These are phyloP conservation scores for Salvia splendens DNA, from an alignment of 257 asterid genomes.

Conservation along the genomic window DNA sequence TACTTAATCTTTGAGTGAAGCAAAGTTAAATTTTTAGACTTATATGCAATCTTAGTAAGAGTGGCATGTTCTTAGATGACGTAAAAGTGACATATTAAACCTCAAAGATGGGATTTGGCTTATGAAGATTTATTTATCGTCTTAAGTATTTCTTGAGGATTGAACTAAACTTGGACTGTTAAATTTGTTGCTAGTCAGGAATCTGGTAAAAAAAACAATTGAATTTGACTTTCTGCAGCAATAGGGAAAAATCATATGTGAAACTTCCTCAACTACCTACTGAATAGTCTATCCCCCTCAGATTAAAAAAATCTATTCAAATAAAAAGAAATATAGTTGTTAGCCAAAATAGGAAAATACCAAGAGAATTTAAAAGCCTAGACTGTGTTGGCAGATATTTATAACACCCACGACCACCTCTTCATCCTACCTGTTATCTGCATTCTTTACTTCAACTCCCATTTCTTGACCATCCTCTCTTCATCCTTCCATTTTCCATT, in stretches of 20 bases:
- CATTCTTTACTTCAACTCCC: conserved; percentile 64
- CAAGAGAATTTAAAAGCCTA: conserved; percentile 51
- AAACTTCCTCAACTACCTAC: conserved; percentile 32
- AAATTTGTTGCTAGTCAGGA: conserved; percentile 20
- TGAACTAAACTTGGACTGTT: conserved; percentile 1
- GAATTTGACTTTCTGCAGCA: conserved; percentile 24
- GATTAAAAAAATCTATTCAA: not conserved
- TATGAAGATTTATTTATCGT: not conserved
- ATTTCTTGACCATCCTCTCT: conserved; percentile 37
- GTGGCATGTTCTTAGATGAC: too few relatives aligned
- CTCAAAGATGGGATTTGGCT: conserved; percentile 27
- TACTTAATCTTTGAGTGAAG: too few relatives aligned
- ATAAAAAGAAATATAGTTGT: conserved; percentile 37
- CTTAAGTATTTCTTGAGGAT: not conserved
- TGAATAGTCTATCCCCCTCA: conserved; percentile 7
- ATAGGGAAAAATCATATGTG: conserved; percentile 29
- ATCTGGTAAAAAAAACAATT: conserved; percentile 19
- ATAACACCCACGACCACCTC: conserved; percentile 65
- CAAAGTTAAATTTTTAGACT: too few relatives aligned
- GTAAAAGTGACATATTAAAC: too few relatives aligned
- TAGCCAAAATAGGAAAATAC: conserved; percentile 64
- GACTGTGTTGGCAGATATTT: conserved; percentile 65
- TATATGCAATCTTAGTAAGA: not conserved
- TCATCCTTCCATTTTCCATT: conserved; percentile 35
- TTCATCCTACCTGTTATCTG: conserved; percentile 62